Percentiles rank a stretch among this genome's conserved stretches.
Conservation (phyloP, 768 basidiomycete species). For the Mycena albidolilacea region DNA sequence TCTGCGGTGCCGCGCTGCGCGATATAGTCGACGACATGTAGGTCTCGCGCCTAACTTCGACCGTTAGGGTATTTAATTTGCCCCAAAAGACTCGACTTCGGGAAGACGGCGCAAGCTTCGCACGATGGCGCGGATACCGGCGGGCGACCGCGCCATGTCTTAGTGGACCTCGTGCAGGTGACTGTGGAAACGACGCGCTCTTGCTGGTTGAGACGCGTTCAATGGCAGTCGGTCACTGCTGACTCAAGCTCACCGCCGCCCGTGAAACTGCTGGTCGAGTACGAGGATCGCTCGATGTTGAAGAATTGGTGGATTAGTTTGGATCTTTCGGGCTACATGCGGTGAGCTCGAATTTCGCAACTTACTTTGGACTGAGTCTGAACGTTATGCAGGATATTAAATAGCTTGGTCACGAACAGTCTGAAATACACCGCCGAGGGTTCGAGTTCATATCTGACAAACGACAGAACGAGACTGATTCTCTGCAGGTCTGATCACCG, state of each 20-base stretch:
- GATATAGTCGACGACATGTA: constrained; percentile 36
- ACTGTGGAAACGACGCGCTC: constrained; percentile 7
- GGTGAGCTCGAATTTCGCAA: constrained; percentile 11
- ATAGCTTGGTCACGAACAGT: constrained; percentile 34
- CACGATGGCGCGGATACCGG: neutral
- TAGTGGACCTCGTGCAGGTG: constrained; percentile 25
- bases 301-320: constrained; percentile 26
- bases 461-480: neutral
- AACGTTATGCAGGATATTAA: constrained; percentile 16
- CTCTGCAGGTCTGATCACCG: constrained; percentile 5
- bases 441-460: neutral
- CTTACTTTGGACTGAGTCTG: neutral
- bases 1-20: constrained; percentile 25
- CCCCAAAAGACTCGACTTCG: constrained; percentile 29
- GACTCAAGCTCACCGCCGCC: neutral
- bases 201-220: constrained; percentile 25
- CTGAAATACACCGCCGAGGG: constrained; percentile 17
- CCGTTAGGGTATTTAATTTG: neutral
- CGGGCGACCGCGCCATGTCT: neutral
- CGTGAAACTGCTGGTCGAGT: constrained; percentile 19
- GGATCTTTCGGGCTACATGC: constrained; percentile 25
- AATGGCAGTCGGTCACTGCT: constrained; percentile 10
- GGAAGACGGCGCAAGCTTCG: constrained; percentile 15
- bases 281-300: constrained; percentile 27
- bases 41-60: neutral